Evolutionary conservation across 2,329 filamentous ascomycete species (phyloP).

Genomic region (Aspergillus persii): DNA sequence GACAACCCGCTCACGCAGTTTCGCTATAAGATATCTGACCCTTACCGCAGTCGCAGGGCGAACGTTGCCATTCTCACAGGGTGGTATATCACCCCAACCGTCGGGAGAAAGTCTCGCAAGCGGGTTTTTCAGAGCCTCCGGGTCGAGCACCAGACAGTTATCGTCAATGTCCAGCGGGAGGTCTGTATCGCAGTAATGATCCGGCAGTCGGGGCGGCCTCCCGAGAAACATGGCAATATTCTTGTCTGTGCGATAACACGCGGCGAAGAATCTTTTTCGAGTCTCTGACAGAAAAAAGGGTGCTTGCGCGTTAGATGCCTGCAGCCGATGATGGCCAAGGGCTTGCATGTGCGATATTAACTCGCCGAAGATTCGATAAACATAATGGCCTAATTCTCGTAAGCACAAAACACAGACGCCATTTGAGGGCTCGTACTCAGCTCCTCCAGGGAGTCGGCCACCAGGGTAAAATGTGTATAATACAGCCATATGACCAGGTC

Average conservation of each 20-base stretch:
- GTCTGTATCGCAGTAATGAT: conserved; percentile 5
- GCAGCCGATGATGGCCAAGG: not conserved
- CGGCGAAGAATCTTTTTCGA: conserved; percentile 1
- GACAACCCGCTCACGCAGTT: conserved; percentile 23
- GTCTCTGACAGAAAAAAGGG: conserved; percentile 5
- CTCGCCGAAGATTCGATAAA: not conserved
- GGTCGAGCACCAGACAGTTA: conserved; percentile 2
- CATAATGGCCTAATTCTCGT: not conserved
- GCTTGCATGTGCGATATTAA: conserved; percentile 1
- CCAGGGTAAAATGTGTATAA: not conserved
- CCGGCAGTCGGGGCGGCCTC: conserved; percentile 5
- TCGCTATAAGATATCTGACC: conserved; percentile 20
- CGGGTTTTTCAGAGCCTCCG: conserved; percentile 7
- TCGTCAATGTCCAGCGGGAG: conserved; percentile 4
- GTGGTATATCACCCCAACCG: conserved; percentile 17
- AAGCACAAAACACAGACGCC: not conserved
- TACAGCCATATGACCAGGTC: conserved; percentile 3
- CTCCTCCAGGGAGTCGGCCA: conserved; percentile 1
- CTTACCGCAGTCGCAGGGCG: conserved; percentile 19
- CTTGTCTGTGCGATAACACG: conserved; percentile 5
- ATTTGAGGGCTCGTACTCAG: not conserved
- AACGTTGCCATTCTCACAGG: conserved; percentile 7
- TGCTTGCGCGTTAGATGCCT: not conserved
- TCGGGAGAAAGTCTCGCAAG: conserved; percentile 17
- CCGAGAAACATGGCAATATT: conserved; percentile 6